Conservation (phyloP, 2,329 filamentous ascomycete species). For the Phialocephala sp. region DNA sequence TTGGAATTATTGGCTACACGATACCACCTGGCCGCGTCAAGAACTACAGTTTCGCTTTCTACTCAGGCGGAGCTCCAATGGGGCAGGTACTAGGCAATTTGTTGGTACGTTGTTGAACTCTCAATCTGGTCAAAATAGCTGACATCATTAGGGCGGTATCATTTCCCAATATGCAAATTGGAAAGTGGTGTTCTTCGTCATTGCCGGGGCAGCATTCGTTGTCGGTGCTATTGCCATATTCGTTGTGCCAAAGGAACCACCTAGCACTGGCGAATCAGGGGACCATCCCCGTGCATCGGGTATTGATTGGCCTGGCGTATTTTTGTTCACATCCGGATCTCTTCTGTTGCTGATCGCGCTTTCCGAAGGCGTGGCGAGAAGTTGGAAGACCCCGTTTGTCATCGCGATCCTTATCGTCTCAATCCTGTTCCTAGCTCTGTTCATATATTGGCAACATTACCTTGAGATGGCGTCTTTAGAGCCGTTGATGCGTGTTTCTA, state of each 20-base stretch:
- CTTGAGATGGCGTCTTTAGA: constrained; percentile 58
- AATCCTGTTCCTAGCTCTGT: constrained; percentile 51
- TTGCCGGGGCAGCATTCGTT: constrained; percentile 62
- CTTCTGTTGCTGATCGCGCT: constrained; percentile 69
- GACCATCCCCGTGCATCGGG: constrained; percentile 42
- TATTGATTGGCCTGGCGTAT: constrained; percentile 72
- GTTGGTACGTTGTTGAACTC: constrained; percentile 30
- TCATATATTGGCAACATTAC: constrained; percentile 44
- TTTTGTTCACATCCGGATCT: constrained; percentile 65
- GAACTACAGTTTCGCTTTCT: constrained; percentile 72
- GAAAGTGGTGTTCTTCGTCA: constrained; percentile 71
- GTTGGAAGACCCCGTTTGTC: constrained; percentile 69
- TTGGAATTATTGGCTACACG: constrained; percentile 71
- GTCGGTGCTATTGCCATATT: constrained; percentile 63
- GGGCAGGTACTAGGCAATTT: constrained; percentile 68
- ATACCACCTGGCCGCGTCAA: constrained; percentile 72
- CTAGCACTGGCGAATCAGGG: constrained; percentile 25
- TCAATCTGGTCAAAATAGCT: constrained; percentile 41
- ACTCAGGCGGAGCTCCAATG: constrained; percentile 67
- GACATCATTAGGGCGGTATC: constrained; percentile 55
- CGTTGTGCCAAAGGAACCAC: constrained; percentile 61
- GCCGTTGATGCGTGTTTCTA: constrained; percentile 70
- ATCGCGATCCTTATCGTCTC: constrained; percentile 61
- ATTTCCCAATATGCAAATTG: constrained; percentile 67
- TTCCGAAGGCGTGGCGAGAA: constrained; percentile 72